phyloP scores from a whole-genome alignment of 345 rosid genomes.

The Eucalyptus tenuipes region DNA sequence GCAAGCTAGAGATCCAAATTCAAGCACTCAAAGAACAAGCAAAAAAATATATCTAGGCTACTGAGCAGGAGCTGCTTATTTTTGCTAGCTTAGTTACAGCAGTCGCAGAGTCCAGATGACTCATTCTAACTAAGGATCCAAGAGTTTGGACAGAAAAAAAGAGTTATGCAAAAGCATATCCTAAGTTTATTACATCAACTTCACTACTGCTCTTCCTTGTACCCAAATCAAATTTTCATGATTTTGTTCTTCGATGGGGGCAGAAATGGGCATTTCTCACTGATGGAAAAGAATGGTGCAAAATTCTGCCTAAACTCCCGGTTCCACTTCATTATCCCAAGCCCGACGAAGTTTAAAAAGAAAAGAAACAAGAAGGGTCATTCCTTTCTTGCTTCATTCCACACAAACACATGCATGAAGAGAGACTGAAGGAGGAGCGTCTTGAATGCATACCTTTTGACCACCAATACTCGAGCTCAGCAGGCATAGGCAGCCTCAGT shows the following conservation, averaged over 20 bases:
- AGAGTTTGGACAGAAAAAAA: not conserved
- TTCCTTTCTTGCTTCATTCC: not conserved
- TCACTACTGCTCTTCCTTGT: not conserved
- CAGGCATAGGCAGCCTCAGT: constrained; percentile 85
- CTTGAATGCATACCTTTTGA: constrained; percentile 27
- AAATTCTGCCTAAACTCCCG: not conserved
- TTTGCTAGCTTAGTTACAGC: not conserved
- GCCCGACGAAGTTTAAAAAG: not conserved
- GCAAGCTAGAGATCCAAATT: not conserved
- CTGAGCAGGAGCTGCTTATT: not conserved
- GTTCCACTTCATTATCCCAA: not conserved
- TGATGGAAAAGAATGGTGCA: not conserved
- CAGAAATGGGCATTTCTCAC: not conserved
- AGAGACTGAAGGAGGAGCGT: not conserved
- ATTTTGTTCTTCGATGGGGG: not conserved
- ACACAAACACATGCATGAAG: not conserved
- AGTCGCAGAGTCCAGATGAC: not conserved
- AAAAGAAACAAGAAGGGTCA: not conserved
- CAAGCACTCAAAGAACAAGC: not conserved
- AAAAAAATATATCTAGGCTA: not conserved
- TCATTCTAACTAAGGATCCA: not conserved
- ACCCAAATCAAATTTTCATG: not conserved
- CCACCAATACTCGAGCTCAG: constrained; percentile 99
- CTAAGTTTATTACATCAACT: not conserved
- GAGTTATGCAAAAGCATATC: not conserved